These are phyloP conservation scores for Penicillium janthinellum DNA, from an alignment of 2,329 filamentous ascomycete genomes.

Conservation along the genomic window DNA sequence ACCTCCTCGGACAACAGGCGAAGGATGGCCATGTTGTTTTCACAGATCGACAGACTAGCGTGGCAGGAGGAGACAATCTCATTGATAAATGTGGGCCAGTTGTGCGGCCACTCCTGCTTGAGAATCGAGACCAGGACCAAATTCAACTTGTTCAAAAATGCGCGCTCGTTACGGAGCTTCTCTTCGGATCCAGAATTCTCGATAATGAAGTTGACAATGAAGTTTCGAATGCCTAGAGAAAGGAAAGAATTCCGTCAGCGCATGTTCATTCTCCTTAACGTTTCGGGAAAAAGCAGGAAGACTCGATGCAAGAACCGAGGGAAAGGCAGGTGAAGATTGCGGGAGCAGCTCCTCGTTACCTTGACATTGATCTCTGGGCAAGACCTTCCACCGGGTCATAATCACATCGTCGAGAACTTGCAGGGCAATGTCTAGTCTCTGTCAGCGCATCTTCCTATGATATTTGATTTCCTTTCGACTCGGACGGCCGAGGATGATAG, in stretches of 20 bases:
- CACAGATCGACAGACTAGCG: conserved; percentile 93
- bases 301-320: background rate
- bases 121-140: conserved; percentile 94
- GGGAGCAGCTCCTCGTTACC: conserved; percentile 51
- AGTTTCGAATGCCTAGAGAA: conserved; percentile 86
- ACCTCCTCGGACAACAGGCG: conserved; percentile 95
- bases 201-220: conserved; percentile 98
- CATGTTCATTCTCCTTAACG: background rate
- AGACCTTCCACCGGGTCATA: conserved; percentile 97
- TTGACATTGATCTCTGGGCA: conserved; percentile 94
- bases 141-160: conserved; percentile 96
- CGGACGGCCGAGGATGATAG: background rate
- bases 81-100: conserved; percentile 99
- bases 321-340: background rate
- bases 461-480: background rate
- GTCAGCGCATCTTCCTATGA: conserved; percentile 18
- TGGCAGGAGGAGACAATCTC: conserved; percentile 97
- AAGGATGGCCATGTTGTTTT: conserved; percentile 99
- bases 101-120: conserved; percentile 99
- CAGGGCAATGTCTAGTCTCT: conserved; percentile 75
- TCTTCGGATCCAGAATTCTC: conserved; percentile 90
- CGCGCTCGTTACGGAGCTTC: conserved; percentile 77
- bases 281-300: background rate
- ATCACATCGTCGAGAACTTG: conserved; percentile 98
- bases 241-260: conserved; percentile 12